phyloP scores from a whole-genome alignment of 495 filamentous ascomycete species.

The Xylaria sp. region DNA sequence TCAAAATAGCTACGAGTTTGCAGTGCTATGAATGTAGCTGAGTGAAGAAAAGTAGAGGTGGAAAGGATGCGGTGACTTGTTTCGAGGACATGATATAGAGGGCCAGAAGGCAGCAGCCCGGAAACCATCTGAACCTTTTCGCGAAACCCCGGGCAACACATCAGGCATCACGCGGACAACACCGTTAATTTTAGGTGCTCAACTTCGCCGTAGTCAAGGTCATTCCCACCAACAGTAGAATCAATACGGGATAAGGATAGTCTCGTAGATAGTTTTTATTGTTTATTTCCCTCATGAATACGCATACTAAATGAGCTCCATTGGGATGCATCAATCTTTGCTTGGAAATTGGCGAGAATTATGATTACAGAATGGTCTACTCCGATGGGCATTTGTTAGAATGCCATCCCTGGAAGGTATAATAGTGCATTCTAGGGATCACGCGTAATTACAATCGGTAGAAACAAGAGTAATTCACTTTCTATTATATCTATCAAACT shows the following conservation, averaged over 20 bases:
- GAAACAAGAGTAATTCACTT: background rate
- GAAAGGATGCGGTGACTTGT: background rate
- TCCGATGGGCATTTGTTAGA: background rate
- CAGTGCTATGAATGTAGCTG: background rate
- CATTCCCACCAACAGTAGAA: background rate
- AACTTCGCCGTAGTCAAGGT: background rate
- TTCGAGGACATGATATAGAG: background rate
- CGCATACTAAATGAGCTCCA: background rate
- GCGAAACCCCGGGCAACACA: background rate
- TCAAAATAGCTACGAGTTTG: background rate
- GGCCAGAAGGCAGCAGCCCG: background rate
- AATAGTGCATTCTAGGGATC: background rate
- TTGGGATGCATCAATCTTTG: background rate
- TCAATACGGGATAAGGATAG: background rate
- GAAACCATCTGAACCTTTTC: background rate
- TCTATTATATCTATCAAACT: background rate
- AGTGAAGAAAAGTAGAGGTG: background rate
- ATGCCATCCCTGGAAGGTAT: background rate
- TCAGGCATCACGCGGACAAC: background rate
- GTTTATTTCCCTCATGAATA: background rate
- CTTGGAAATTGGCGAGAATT: background rate
- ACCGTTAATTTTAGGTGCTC: background rate
- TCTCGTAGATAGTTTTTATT: background rate
- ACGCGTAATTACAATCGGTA: background rate
- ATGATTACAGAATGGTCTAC: background rate